phyloP scores from a whole-genome alignment of 2,329 filamentous ascomycete genomes.

The Colletotrichum ledebouriae region DNA sequence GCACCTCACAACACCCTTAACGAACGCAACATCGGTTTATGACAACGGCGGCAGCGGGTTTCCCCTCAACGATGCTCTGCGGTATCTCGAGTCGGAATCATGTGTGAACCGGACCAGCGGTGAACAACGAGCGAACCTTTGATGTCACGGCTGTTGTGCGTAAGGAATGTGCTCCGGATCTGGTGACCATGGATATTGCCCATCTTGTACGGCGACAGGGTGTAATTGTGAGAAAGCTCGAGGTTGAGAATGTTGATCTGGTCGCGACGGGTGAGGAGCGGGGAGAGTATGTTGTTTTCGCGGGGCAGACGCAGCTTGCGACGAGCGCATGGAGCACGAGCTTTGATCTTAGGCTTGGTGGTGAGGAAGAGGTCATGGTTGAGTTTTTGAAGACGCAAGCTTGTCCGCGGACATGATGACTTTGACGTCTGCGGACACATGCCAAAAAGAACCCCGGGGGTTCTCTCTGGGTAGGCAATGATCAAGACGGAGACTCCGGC shows the following conservation, averaged over 20 bases:
- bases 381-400: constrained; percentile 41
- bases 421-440: too few species aligned
- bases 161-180: constrained; percentile 23
- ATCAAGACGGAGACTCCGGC: too few species aligned
- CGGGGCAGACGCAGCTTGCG: constrained; percentile 31
- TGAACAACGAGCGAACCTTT: constrained; percentile 33
- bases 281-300: constrained; percentile 30
- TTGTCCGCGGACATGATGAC: constrained; percentile 25
- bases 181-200: constrained; percentile 32
- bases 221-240: constrained; percentile 28
- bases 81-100: constrained; percentile 47
- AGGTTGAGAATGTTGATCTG: constrained; percentile 34
- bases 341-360: constrained; percentile 39
- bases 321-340: constrained; percentile 41
- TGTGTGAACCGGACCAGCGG: constrained; percentile 44
- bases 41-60: constrained; percentile 49
- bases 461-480: too few species aligned
- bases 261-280: constrained; percentile 23
- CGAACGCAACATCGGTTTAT: constrained; percentile 44
- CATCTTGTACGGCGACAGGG: constrained; percentile 38
- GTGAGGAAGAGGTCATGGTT: constrained; percentile 22
- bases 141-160: constrained; percentile 39
- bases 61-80: constrained; percentile 47
- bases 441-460: too few species aligned
- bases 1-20: constrained; percentile 46